Percentiles rank a stretch among this genome's conserved stretches.
Conservation (phyloP, 1,284 basidiomycete species). For the Ustilago curta region DNA sequence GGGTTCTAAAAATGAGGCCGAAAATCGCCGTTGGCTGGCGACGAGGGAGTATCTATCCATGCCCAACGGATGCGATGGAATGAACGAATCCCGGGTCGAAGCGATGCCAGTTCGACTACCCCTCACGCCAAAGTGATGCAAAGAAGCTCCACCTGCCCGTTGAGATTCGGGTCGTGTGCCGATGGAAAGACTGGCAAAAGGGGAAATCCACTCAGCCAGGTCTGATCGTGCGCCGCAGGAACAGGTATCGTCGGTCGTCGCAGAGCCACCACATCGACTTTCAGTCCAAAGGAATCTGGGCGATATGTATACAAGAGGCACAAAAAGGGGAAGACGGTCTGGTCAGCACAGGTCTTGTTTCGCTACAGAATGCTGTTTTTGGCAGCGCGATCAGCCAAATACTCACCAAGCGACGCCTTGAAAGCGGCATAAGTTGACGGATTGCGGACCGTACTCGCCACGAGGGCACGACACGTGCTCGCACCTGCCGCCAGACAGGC, state of each 20-base stretch:
- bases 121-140: slow-evolving; percentile 18
- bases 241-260: slow-evolving; percentile 6
- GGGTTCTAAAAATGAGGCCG: background rate
- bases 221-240: slow-evolving; percentile 5
- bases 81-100: background rate
- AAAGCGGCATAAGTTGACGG: slow-evolving; percentile 39
- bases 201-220: slow-evolving; percentile 1
- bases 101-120: background rate
- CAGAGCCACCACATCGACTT: slow-evolving; percentile 8
- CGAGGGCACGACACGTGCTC: slow-evolving; percentile 30
- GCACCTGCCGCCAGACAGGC: slow-evolving; percentile 29
- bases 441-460: slow-evolving; percentile 51
- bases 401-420: slow-evolving; percentile 37
- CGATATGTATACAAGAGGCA: background rate
- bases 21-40: background rate
- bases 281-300: slow-evolving; percentile 18
- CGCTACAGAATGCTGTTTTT: background rate
- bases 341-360: background rate
- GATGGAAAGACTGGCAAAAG: slow-evolving; percentile 34
- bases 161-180: slow-evolving; percentile 23
- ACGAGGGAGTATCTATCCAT: background rate
- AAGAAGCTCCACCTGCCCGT: slow-evolving; percentile 44
- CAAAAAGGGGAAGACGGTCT: background rate
- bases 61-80: background rate
- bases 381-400: background rate